Evolutionary conservation across 2,329 filamentous ascomycete genomes (phyloP), one percentile per base, ranked within the genome.

Genomic region (Graphiopsis chlorocephala): DNA sequence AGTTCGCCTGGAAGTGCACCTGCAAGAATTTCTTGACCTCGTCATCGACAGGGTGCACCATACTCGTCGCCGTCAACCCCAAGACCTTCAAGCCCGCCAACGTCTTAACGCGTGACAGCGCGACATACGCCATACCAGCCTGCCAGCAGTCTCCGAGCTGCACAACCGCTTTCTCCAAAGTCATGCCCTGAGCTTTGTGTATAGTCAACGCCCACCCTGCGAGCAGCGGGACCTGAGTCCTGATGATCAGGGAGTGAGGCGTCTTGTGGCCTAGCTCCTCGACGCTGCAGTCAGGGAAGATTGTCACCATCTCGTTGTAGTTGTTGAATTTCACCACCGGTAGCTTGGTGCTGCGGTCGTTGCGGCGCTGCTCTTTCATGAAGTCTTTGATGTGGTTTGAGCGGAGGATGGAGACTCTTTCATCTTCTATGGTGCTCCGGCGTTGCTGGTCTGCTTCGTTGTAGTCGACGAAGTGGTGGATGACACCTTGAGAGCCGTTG

Each of bases 161-260:
- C 1, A 89, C 84, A 1, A 83, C 78, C 1, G 86, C 85, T 4
- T 80, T 80, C 23, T 88, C 82, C 4, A 90, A 76, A 1, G 86
- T 88, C 79, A 88, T 84, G 3, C 86, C 85, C 75, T 89, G 85
- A 4, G 81, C 81, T 72, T 87, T 88, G 72, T 90, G 87, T 2
- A 88, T 83, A 0, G 83, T 89, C 70, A 88, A 82, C 0, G 87
- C 87, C 84, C 86, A 90, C 0, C 83, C 87, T 0, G 86, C 78
- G 1, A 81, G 75, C 0, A 90, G 78, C 0, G 87, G 88, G 6
- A 90, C 80, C 70, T 89, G 87, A 0, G 86, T 86, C n/a, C 87
- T 79, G 0, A 78, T 78, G 0, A 88, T 71, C 1, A 83, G 68
- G 38, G 79, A 82, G 67, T 82, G 83, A 0, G 84, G 83, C 58